A percentile compares a stretch with the other conserved stretches of the same genome.
phyloP scores from a whole-genome alignment of 495 filamentous ascomycete genomes.

The Barbatosphaeria neglecta region DNA sequence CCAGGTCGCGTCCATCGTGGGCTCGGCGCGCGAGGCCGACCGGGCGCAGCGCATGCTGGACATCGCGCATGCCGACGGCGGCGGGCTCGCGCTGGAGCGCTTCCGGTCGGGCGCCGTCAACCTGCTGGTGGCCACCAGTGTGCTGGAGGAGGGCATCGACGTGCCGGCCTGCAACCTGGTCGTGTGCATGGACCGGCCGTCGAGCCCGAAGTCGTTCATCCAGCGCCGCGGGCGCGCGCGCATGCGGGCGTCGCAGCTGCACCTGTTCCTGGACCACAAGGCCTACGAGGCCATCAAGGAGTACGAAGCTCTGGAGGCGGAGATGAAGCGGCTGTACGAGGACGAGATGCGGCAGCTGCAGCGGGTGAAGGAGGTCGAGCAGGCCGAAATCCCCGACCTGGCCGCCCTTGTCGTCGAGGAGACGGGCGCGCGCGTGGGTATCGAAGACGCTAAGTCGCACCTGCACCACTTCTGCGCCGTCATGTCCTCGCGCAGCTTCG shows the following conservation, averaged over 20 bases:
- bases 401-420: constrained; percentile 33
- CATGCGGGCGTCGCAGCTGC: constrained; percentile 56
- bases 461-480: constrained; percentile 72
- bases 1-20: constrained; percentile 55
- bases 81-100: constrained; percentile 49
- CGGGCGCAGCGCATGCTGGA: constrained; percentile 48
- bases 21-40: constrained; percentile 44
- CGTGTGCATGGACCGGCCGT: constrained; percentile 69
- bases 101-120: constrained; percentile 63
- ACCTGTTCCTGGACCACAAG: constrained; percentile 43
- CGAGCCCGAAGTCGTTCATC: constrained; percentile 74
- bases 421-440: constrained; percentile 60
- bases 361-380: constrained; percentile 39
- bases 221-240: constrained; percentile 80
- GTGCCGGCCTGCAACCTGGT: constrained; percentile 76
- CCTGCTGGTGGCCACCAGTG: constrained; percentile 71
- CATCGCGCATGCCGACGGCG: constrained; percentile 42
- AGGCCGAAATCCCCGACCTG: constrained; percentile 34
- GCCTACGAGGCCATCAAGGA: constrained; percentile 19
- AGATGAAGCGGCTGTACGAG: constrained; percentile 64
- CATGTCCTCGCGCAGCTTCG: constrained; percentile 44
- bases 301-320: constrained; percentile 54
- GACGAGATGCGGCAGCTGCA: constrained; percentile 49
- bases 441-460: constrained; percentile 60
- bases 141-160: constrained; percentile 88